Percentiles rank a stretch among this genome's conserved stretches.
Conservation (phyloP, 257 asterid genomes). For the Verbena officinalis region DNA sequence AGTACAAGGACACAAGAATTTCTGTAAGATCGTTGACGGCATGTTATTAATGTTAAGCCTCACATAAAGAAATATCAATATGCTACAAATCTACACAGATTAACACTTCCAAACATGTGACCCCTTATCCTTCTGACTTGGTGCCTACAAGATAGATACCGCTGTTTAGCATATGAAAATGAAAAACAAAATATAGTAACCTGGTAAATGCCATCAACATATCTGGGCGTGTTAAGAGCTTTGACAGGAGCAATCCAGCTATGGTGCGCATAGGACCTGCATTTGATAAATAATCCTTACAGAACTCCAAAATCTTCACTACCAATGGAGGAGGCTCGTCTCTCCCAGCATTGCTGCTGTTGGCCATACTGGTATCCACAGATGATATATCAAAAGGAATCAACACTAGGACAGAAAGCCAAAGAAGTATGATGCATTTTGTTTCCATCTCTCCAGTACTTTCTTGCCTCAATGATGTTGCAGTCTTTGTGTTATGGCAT, state of each 20-base stretch:
- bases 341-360: constrained; percentile 30
- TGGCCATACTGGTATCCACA: constrained; percentile 80
- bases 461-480: constrained; percentile 82
- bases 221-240: constrained; percentile 92
- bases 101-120: constrained; percentile 4
- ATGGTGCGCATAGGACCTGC: constrained; percentile 97
- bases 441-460: constrained; percentile 99
- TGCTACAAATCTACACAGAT: too few species aligned
- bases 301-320: constrained; percentile 62
- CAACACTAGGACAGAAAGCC: constrained; percentile 93
- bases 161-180: too few species aligned
- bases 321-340: constrained; percentile 86
- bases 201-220: constrained; percentile 82
- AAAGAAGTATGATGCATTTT: constrained; percentile 76
- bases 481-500: constrained; percentile 63
- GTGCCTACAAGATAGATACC: too few species aligned
- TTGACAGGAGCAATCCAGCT: constrained; percentile 85
- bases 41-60: constrained; percentile 4
- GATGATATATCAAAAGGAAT: constrained; percentile 94
- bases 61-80: too few species aligned
- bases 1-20: constrained; percentile 4
- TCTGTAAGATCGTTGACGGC: not conserved
- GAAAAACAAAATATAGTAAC: constrained; percentile 30
- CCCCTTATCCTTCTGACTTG: constrained; percentile 13
- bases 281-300: constrained; percentile 81